These are phyloP conservation scores for Aspergillus ruber DNA, from an alignment of 2,329 filamentous ascomycete genomes.

Conservation along the genomic window DNA sequence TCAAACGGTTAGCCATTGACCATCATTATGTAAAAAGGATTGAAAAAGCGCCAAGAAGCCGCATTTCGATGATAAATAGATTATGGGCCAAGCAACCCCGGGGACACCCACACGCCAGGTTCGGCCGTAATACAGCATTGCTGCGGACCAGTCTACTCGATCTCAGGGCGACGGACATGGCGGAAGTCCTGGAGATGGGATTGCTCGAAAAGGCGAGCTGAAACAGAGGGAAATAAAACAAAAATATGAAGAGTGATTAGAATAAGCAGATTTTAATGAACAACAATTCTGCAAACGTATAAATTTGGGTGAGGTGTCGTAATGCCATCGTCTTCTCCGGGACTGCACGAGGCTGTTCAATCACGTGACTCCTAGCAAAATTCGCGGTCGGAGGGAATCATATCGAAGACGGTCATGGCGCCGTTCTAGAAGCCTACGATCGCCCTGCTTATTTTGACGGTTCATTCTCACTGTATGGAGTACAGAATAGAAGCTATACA, in stretches of 20 bases:
- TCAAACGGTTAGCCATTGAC: not conserved
- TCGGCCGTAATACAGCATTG: slow-evolving; percentile 24
- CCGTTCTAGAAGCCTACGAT: too few relatives aligned
- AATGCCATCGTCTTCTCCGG: slow-evolving; percentile 5
- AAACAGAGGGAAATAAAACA: not conserved
- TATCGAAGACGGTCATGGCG: not conserved
- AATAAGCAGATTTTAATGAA: not conserved
- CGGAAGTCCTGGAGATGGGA: slow-evolving; percentile 20
- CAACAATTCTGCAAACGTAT: not conserved
- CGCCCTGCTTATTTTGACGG: too few relatives aligned
- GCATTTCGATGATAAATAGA: too few relatives aligned
- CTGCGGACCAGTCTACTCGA: slow-evolving; percentile 33
- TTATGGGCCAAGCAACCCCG: too few relatives aligned
- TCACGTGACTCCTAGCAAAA: slow-evolving; percentile 11
- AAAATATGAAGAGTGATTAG: not conserved
- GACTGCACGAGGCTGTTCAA: slow-evolving; percentile 6
- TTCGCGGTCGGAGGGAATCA: slow-evolving; percentile 5
- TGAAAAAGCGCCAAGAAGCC: not conserved
- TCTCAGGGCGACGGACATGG: slow-evolving; percentile 35
- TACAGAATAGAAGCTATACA: too few relatives aligned
- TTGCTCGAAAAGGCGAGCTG: slow-evolving; percentile 18
- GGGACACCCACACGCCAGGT: slow-evolving; percentile 20
- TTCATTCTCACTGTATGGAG: too few relatives aligned
- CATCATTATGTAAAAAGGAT: not conserved
- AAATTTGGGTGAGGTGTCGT: slow-evolving; percentile 8